phyloP scores from a whole-genome alignment of 2,329 filamentous ascomycete genomes.

The Hymenoscyphus infarciens region DNA sequence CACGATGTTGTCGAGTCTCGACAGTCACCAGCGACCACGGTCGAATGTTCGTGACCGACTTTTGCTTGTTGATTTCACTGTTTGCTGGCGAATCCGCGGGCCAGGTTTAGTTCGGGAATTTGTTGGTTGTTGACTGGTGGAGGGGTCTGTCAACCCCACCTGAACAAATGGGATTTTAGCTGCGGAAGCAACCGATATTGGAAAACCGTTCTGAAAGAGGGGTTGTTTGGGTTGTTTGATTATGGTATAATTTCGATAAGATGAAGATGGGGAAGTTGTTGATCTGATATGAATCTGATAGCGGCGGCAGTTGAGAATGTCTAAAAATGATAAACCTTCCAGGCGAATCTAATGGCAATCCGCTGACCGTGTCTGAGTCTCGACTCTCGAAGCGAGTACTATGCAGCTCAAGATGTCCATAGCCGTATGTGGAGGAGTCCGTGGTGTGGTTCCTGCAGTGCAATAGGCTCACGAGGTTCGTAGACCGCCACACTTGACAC shows the following conservation, averaged over 20 bases:
- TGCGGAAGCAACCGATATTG: neutral
- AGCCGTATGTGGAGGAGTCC: conserved; percentile 2
- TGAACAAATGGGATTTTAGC: neutral
- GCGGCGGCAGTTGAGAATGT: neutral
- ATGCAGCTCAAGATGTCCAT: neutral
- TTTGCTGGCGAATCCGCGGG: neutral
- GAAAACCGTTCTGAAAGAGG: neutral
- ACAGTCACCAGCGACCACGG: conserved; percentile 1
- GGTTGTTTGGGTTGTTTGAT: neutral
- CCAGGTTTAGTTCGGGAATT: neutral
- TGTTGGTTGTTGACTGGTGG: neutral
- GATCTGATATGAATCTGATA: neutral
- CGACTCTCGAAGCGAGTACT: neutral
- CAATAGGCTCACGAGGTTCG: conserved; percentile 4
- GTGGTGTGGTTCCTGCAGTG: conserved; percentile 1
- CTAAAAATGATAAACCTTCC: neutral
- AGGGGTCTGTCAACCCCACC: conserved; percentile 1
- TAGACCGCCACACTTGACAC: conserved; percentile 10
- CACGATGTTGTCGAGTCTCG: neutral
- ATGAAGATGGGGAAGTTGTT: neutral
- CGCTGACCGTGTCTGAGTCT: neutral
- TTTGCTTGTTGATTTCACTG: conserved; percentile 5
- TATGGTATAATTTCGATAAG: neutral
- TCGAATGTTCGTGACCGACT: conserved; percentile 16
- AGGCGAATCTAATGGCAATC: neutral